Conservation (phyloP, 2,329 filamentous ascomycete genomes). For the Lithohypha guttulata region DNA sequence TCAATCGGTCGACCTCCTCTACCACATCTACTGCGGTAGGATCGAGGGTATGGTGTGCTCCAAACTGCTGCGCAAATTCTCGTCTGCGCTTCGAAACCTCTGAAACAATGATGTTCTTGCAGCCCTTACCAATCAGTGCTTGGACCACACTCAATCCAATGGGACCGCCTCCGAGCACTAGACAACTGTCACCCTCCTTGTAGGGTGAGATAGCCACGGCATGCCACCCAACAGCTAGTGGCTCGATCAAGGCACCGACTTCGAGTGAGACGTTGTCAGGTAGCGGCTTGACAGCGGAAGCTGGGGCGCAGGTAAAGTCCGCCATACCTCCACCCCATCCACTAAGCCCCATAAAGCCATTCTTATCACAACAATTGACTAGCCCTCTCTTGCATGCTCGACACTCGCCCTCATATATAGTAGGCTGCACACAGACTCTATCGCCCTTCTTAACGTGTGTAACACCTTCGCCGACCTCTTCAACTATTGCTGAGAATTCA, state of each 20-base stretch:
- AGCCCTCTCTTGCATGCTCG: slow-evolving; percentile 41
- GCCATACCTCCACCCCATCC: slow-evolving; percentile 42
- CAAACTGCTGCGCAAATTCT: slow-evolving; percentile 41
- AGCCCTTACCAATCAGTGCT: slow-evolving; percentile 32
- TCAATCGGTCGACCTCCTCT: slow-evolving; percentile 24
- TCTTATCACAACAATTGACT: slow-evolving; percentile 45
- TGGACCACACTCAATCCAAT: slow-evolving; percentile 43
- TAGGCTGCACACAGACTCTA: slow-evolving; percentile 41
- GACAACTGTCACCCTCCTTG: slow-evolving; percentile 35
- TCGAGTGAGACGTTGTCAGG: slow-evolving; percentile 43
- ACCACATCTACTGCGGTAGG: slow-evolving; percentile 40
- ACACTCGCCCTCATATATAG: slow-evolving; percentile 45
- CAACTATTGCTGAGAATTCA: slow-evolving; percentile 42
- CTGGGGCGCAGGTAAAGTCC: slow-evolving; percentile 42
- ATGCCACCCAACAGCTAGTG: slow-evolving; percentile 46
- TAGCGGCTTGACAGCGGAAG: slow-evolving; percentile 35
- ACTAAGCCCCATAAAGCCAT: slow-evolving; percentile 43
- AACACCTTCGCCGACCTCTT: slow-evolving; percentile 43
- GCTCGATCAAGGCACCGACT: slow-evolving; percentile 44
- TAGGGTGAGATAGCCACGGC: slow-evolving; percentile 41
- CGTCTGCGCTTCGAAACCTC: slow-evolving; percentile 40
- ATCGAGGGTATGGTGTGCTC: slow-evolving; percentile 42
- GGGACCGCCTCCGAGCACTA: slow-evolving; percentile 44
- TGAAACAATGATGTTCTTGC: slow-evolving; percentile 41
- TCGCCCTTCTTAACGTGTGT: slow-evolving; percentile 39